A percentile compares a stretch with the other conserved stretches of the same genome.
Evolutionary conservation across 148 eudicot species (phyloP).

Genomic region (Bassia scoparia): DNA sequence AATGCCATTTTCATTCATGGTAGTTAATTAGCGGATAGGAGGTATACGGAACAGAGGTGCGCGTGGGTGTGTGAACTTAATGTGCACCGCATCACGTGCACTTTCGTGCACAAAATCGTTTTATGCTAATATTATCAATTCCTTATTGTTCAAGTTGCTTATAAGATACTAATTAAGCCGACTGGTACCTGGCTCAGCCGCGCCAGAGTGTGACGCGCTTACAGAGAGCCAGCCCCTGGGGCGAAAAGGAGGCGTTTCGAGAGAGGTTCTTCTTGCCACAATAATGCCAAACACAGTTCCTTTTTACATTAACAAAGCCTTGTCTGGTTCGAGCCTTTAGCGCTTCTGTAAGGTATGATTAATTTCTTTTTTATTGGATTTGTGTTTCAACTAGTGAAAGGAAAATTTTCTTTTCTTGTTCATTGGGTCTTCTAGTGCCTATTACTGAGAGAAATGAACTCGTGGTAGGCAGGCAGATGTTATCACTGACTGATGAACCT

Average conservation of each 20-base stretch:
- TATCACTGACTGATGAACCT: background rate
- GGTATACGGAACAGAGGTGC: no score
- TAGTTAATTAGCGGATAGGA: no score
- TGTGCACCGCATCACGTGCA: no score
- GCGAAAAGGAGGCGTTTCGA: conserved; percentile 58
- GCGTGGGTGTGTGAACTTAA: no score
- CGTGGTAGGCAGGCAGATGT: background rate
- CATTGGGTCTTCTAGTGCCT: background rate
- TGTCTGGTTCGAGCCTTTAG: conserved; percentile 55
- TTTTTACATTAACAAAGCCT: conserved; percentile 41
- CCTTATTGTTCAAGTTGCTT: no score
- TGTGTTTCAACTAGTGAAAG: background rate
- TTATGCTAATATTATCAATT: no score
- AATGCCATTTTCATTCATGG: no score
- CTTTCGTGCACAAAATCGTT: no score
- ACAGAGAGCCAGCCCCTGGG: conserved; percentile 89
- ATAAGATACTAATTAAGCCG: no score
- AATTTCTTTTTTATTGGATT: conserved; percentile 10
- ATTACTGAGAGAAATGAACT: background rate
- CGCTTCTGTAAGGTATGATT: conserved; percentile 57
- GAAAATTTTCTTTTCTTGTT: background rate
- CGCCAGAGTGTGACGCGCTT: conserved; percentile 77
- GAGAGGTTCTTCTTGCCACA: conserved; percentile 86
- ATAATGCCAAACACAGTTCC: conserved; percentile 77
- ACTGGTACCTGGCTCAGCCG: conserved; percentile 68